Evolutionary conservation across 139 green algal species (phyloP).

Genomic region (Pedinophyceae sp.): DNA sequence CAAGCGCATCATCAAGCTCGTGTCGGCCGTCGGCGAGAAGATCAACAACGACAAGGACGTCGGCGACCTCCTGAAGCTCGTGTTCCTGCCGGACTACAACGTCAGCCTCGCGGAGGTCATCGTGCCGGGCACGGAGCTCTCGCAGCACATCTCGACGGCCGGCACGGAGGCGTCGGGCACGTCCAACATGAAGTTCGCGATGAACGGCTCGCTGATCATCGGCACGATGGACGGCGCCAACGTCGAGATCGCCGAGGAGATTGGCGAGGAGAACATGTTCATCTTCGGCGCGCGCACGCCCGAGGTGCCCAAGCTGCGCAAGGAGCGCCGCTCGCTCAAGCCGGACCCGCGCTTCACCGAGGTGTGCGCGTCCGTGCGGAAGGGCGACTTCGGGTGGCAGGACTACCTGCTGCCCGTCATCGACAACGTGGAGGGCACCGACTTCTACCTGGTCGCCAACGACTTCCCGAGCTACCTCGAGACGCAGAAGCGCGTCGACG

Average conservation of each 20-base stretch:
- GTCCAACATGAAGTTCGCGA: conserved; percentile 99
- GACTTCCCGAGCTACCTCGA: conserved; percentile 88
- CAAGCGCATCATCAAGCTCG: conserved; percentile 96
- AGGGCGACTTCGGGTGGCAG: conserved; percentile 79
- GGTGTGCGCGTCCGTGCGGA: conserved; percentile 60
- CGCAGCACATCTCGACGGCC: conserved; percentile 92
- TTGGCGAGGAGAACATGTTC: conserved; percentile 71
- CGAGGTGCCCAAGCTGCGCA: conserved; percentile 36
- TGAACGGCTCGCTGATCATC: conserved; percentile 92
- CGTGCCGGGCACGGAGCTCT: conserved; percentile 75
- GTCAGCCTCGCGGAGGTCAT: conserved; percentile 83
- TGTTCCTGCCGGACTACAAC: conserved; percentile 99
- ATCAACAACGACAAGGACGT: conserved; percentile 83
- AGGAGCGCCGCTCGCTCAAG: conserved; percentile 31
- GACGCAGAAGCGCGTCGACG: conserved; percentile 37
- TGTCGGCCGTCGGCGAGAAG: conserved; percentile 67
- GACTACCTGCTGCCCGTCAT: conserved; percentile 88
- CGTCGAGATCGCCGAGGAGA: conserved; percentile 92
- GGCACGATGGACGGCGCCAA: conserved; percentile 95
- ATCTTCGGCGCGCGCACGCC: conserved; percentile 61
- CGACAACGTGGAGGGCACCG: conserved; percentile 52
- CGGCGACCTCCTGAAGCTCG: conserved; percentile 86
- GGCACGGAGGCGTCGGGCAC: conserved; percentile 93
- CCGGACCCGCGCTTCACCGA: conserved; percentile 55
- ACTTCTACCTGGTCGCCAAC: conserved; percentile 95